These are phyloP conservation scores for Colletotrichum siamense DNA, from an alignment of 2,329 filamentous ascomycete species.

Conservation along the genomic window DNA sequence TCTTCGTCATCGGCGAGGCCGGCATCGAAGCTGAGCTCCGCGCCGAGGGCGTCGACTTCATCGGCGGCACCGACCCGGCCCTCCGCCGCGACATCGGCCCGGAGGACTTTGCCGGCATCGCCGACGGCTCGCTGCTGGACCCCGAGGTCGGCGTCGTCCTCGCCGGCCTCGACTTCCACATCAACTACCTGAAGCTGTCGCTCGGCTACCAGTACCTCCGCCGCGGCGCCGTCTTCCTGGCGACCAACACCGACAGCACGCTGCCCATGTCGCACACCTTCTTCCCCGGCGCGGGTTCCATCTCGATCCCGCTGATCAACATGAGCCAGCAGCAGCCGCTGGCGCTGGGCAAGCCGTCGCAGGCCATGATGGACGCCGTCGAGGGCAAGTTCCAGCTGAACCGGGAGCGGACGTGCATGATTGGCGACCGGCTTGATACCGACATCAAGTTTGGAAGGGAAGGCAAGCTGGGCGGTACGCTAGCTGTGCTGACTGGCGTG, in stretches of 20 bases:
- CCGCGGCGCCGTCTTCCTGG: conserved; percentile 83
- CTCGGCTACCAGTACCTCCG: conserved; percentile 86
- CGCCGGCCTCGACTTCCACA: conserved; percentile 88
- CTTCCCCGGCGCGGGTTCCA: conserved; percentile 90
- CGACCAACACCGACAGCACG: conserved; percentile 92
- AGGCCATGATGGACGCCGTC: conserved; percentile 99
- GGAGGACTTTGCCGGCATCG: conserved; percentile 81
- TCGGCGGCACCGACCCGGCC: conserved; percentile 85
- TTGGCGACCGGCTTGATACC: conserved; percentile 91
- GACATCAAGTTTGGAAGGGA: conserved; percentile 96
- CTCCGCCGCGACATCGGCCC: conserved; percentile 80
- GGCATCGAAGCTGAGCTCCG: conserved; percentile 90
- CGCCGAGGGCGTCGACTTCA: conserved; percentile 77
- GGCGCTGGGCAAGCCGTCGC: conserved; percentile 90
- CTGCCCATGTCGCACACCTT: conserved; percentile 81
- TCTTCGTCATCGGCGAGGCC: conserved; percentile 89
- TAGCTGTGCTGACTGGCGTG: conserved; percentile 91
- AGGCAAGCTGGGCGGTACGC: conserved; percentile 86
- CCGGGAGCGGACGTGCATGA: conserved; percentile 87
- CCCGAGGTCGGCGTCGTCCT: conserved; percentile 90
- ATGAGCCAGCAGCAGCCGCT: conserved; percentile 74
- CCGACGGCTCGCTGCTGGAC: conserved; percentile 78
- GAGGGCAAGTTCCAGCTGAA: conserved; percentile 95
- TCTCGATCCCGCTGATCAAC: conserved; percentile 77
- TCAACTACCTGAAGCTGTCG: conserved; percentile 92